Base-by-base conservation (phyloP, 352 stramenopile genomes). In the Pythium rhizo-oryzae region DNA sequence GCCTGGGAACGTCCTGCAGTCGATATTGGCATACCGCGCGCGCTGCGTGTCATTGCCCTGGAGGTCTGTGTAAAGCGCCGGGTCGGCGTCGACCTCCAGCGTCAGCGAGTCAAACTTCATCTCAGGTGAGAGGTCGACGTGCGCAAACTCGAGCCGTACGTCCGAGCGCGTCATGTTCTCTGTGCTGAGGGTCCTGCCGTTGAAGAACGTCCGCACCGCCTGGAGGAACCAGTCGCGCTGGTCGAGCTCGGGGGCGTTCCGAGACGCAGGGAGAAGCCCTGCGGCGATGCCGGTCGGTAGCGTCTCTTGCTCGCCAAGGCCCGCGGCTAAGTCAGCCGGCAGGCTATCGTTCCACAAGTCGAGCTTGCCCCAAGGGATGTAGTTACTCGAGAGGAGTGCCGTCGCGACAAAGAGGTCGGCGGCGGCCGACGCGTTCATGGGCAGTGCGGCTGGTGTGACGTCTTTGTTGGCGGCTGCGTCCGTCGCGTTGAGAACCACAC, bases 361-460 rank as follows among this genome's bases (percentile, higher is more conserved):
- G 13, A 15, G 4, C 44, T 46, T 59, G 8, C 33, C 28, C 28
- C 52, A 62, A 11, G 15, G 55, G 18, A 51, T 62, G 55, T 62
- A 51, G 37, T 23, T 52, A 1, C 51, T 9, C 0, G 28, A 46
- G 7, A 46, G 16, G 18, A 59, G 1, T 23, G 25, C 35, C 4
- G 37, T n/a, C 37, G 35, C 5, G 21, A 62, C n/a, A 28, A 59
- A 28, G 2, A 59, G 55, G 8, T 62, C 55, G 12, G 55, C 55
- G 8, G n/a, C 55, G 16, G 5, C 5, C 37, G 55, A 62, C 19
- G 39, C 55, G 21, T 52, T 51, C 35, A 52, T 51, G 5, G 35
- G 55, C 12, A 62, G 19, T 4, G n/a, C 21, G 0, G 23, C 19
- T 15, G 21, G 2, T 23, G 19, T 54, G 49, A 37, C 49, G 49